Conservation (phyloP, 495 filamentous ascomycete genomes). For the Opeltia flavorubescens region DNA sequence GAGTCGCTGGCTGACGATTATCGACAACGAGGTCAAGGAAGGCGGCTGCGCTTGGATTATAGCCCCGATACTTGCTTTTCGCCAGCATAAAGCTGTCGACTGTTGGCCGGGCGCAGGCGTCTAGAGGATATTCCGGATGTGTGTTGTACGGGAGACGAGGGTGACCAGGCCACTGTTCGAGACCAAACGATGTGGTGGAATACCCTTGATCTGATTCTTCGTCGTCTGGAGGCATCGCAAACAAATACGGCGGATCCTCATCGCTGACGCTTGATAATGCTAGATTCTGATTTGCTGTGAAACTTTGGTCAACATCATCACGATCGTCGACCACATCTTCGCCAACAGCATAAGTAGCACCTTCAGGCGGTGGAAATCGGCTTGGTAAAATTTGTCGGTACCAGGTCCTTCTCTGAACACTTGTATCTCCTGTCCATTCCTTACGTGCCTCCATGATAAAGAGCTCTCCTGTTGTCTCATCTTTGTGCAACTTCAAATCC, state of each 20-base stretch:
- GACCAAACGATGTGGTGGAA: background rate
- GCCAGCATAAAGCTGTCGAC: constrained; percentile 30
- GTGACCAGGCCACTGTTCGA: background rate
- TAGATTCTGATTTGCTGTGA: background rate
- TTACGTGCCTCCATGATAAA: constrained; percentile 56
- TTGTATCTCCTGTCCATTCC: constrained; percentile 50
- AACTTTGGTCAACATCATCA: background rate
- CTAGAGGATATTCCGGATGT: constrained; percentile 33
- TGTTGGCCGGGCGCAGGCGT: constrained; percentile 20
- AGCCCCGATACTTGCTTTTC: constrained; percentile 45
- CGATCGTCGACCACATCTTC: background rate
- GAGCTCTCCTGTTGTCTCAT: constrained; percentile 45
- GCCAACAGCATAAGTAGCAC: background rate
- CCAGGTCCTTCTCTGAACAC: constrained; percentile 50
- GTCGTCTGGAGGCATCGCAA: background rate
- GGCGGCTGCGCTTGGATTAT: constrained; percentile 41
- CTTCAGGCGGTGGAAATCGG: constrained; percentile 20
- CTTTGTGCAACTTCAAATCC: constrained; percentile 45
- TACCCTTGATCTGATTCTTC: background rate
- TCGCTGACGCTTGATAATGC: background rate
- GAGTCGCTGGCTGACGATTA: constrained; percentile 15
- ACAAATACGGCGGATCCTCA: background rate
- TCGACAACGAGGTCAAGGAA: constrained; percentile 57
- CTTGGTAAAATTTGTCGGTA: constrained; percentile 42
- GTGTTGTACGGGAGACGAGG: constrained; percentile 21